Conservation (phyloP, 106 monocot genomes). For the Acorus calamus region DNA sequence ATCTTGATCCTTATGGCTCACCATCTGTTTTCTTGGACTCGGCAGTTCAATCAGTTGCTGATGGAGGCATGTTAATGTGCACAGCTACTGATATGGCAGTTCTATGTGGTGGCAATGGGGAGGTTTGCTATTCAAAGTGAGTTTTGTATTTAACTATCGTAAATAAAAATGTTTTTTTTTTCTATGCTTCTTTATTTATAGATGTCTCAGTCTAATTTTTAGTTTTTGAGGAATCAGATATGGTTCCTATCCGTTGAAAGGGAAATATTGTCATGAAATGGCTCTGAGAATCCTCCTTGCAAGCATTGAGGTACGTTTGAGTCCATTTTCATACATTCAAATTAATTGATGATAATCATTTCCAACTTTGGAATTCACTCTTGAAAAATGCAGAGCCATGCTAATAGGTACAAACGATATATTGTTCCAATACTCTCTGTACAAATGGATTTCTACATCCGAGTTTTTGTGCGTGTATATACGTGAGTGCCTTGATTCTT, state of each 20-base stretch:
- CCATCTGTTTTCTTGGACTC: conserved; percentile 90
- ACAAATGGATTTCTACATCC: conserved; percentile 94
- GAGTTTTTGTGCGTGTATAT: conserved; percentile 93
- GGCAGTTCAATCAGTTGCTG: conserved; percentile 82
- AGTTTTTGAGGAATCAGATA: conserved; percentile 35
- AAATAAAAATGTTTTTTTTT: background rate
- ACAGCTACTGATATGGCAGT: conserved; percentile 99
- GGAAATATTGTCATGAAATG: conserved; percentile 95
- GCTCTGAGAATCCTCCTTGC: conserved; percentile 94
- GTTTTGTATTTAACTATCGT: conserved; percentile 5
- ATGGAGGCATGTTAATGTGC: conserved; percentile 92
- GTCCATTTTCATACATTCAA: too few relatives aligned
- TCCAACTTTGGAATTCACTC: background rate
- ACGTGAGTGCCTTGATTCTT: conserved; percentile 36
- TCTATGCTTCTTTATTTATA: background rate
- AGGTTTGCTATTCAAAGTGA: conserved; percentile 97
- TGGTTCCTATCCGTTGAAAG: conserved; percentile 86
- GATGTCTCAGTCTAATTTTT: background rate
- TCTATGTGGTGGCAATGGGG: conserved; percentile 79
- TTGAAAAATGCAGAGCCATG: conserved; percentile 65
- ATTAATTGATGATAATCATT: too few relatives aligned
- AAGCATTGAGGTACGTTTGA: conserved; percentile 65
- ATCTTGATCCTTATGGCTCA: conserved; percentile 95
- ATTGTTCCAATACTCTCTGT: conserved; percentile 92
- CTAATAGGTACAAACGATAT: conserved; percentile 90